Base-by-base conservation (phyloP, 2,329 filamentous ascomycete genomes). In the Fusarium newnesense region DNA sequence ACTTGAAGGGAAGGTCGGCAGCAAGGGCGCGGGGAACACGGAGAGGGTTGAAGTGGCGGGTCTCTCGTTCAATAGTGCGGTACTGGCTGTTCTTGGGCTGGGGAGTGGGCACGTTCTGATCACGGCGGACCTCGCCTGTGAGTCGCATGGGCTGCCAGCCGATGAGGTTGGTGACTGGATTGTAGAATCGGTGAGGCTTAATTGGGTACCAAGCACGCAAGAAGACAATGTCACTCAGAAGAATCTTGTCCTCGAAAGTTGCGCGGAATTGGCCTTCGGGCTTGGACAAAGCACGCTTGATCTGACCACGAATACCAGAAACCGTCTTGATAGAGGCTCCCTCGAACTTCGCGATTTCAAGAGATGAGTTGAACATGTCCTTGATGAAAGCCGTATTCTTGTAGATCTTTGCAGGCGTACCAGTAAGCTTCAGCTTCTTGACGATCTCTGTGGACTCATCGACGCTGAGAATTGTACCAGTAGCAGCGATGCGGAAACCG, bases 351-450 rank as follows among this genome's bases (percentile, higher is more conserved):
- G 96, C 96, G 74, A 99, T 96, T 81, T 99, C 96, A 46, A 99
- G 91, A 0, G 94, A 88, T 2, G 93, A 92, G 80, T 90, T 95
- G 87, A 99, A 99, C 96, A 99, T 99, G 84, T 97, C 94, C 83
- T 96, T 97, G 85, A 99, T 95, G 81, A 99, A 99, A 43, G 96
- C 95, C 0, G 96, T 99, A 85, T 99, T 99, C 84, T 97, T 97
- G 90, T 97, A 98, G 83, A 98, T 97, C 85, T 98, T 98, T 88
- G 96, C 97, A 3, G 96, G 95, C 53, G 90, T 88, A 68, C 96
- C 96, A 1, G 95, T 98, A 54, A 99, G 89, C 83, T 99, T 99
- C 80, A 99, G 91, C 87, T 99, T 99, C 89, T 99, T 99, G 82
- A 99, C 96, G 74, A 99, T 98, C 81, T 99, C 96, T 7, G 94